Evolutionary conservation across 2,329 filamentous ascomycete species (phyloP), one percentile per base, ranked within the genome.

Genomic region (Akanthomyces dipterigenus): DNA sequence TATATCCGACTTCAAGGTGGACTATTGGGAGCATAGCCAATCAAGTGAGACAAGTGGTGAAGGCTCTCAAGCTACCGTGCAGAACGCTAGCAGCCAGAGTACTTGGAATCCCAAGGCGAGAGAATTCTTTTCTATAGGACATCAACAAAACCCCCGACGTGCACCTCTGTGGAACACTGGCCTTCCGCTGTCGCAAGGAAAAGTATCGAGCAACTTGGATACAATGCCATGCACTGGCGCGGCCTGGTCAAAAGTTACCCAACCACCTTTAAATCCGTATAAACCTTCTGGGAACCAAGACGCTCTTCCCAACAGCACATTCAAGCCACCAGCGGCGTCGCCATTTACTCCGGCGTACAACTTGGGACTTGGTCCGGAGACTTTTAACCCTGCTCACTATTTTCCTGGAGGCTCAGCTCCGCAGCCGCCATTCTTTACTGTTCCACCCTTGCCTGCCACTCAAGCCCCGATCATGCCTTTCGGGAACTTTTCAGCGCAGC

Each of bases 81-180:
- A 42, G 26, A 31, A 8, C 8, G 12, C 48, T 2, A 34, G 11
- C 24, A 63, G 64, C 31, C 57, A 62, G 22, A 65, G 64, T 24
- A 65, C 63, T 0, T 64, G 73, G 63, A 74, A 74, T 49, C 72
- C 72, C 5, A 69, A 65, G 62, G 72, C 72, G 43, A 70, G 71
- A 60, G 72, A 74, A 48, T 73, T 74, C 54, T 63, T 73, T 9
- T 73, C 72, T 1, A 67, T 73, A 14, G 57, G 49, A 12, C 54
- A 48, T 18, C 60, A 61, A 14, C 18, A 59, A 24, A 62, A 2
- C 18, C 22, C 9, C n/a, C 57, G 57, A 8, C 48, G 57, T 14
- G 36, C 46, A n/a, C 18, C 28, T 18, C 45, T 18, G 5, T 60
- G 38, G 48, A 20, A 46, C 1, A 53, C 36, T 26, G 34, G 14